phyloP scores from a whole-genome alignment of 2,329 filamentous ascomycete species.

The Xylariaceae sp. region DNA sequence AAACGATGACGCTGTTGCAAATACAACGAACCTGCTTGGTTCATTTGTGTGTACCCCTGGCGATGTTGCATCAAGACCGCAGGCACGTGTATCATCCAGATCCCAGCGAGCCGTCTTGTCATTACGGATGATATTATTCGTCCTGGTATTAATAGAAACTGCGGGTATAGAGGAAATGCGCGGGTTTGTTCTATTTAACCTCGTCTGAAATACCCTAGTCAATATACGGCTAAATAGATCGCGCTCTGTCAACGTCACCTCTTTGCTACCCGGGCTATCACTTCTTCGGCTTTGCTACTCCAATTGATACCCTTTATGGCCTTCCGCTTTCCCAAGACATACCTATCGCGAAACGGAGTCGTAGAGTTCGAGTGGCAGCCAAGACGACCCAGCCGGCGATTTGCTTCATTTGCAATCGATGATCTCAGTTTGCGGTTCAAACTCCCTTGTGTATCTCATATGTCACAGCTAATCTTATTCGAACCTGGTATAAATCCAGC shows the following conservation, averaged over 20 bases:
- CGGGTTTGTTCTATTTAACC: slow-evolving; percentile 27
- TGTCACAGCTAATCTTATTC: slow-evolving; percentile 14
- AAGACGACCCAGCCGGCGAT: slow-evolving; percentile 24
- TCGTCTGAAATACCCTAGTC: slow-evolving; percentile 20
- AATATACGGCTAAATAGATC: slow-evolving; percentile 38
- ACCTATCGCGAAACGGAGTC: slow-evolving; percentile 18
- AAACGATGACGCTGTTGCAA: slow-evolving; percentile 27
- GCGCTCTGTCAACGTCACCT: slow-evolving; percentile 28
- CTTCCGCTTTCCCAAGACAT: slow-evolving; percentile 34
- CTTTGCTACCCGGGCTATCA: slow-evolving; percentile 23
- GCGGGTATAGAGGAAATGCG: slow-evolving; percentile 20
- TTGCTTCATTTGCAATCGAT: slow-evolving; percentile 23
- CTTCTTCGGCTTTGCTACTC: slow-evolving; percentile 28
- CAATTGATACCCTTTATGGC: slow-evolving; percentile 23
- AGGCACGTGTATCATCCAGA: slow-evolving; percentile 23
- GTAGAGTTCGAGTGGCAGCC: slow-evolving; percentile 17
- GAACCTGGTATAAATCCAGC: slow-evolving; percentile 14
- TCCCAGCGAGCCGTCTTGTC: neutral
- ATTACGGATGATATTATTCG: slow-evolving; percentile 20
- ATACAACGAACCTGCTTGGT: slow-evolving; percentile 28
- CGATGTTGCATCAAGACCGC: slow-evolving; percentile 22
- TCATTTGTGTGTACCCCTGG: slow-evolving; percentile 14
- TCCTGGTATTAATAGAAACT: slow-evolving; percentile 30
- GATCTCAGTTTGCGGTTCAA: slow-evolving; percentile 22
- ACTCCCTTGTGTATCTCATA: slow-evolving; percentile 8